A percentile compares a stretch with the other conserved stretches of the same genome.
Conservation (phyloP, 345 rosid species). For the Salix arbutifolia region DNA sequence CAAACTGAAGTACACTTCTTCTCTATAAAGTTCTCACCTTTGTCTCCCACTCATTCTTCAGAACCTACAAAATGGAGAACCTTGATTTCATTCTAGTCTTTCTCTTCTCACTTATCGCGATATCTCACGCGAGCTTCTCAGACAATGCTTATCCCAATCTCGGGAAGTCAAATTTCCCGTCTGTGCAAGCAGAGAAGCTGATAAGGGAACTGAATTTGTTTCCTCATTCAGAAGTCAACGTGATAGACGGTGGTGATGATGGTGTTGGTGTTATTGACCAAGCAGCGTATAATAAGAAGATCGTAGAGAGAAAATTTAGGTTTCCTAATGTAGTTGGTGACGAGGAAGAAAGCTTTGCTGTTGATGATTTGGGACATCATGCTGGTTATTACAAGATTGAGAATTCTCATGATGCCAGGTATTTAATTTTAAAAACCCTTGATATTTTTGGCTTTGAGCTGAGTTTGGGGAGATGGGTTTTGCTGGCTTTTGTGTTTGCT, state of each 20-base stretch:
- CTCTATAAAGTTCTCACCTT: background rate
- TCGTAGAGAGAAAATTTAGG: constrained; percentile 63
- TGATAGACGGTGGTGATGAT: constrained; percentile 30
- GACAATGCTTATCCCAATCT: constrained; percentile 13
- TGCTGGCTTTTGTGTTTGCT: background rate
- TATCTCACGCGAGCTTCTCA: constrained; percentile 4
- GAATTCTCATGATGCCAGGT: constrained; percentile 79
- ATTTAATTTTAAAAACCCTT: background rate
- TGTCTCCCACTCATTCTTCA: background rate
- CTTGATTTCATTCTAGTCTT: constrained; percentile 17
- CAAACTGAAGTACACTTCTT: background rate
- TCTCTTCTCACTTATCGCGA: constrained; percentile 19
- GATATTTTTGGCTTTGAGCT: background rate
- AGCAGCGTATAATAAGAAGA: constrained; percentile 18
- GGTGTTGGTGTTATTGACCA: background rate
- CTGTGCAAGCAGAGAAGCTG: constrained; percentile 65
- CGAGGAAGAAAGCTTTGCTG: constrained; percentile 28
- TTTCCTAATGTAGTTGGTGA: constrained; percentile 52
- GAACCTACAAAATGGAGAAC: constrained; percentile 38
- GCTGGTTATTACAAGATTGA: constrained; percentile 90
- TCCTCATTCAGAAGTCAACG: constrained; percentile 64
- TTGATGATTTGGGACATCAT: constrained; percentile 80
- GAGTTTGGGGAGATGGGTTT: background rate
- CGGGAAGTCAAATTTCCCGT: constrained; percentile 50
- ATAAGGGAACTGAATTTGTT: constrained; percentile 81